Evolutionary conservation across 2,329 filamentous ascomycete genomes (phyloP), one percentile per base, ranked within the genome.

Genomic region (Monosporascus sp.): DNA sequence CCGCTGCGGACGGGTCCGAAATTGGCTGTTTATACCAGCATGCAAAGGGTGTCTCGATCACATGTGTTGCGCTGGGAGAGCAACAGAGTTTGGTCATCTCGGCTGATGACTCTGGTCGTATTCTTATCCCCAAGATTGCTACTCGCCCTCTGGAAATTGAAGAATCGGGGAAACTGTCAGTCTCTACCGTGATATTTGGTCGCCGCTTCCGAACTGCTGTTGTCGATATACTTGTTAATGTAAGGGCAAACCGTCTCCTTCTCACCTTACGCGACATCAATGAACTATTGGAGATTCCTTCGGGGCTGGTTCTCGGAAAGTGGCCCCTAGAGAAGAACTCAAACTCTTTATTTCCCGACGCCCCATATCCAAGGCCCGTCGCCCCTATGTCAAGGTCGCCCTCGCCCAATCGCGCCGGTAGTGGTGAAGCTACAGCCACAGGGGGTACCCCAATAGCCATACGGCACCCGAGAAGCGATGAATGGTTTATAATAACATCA

Each of bases 21-120:
- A 11, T 51, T 2, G 46, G 50, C 0, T 48, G 56, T 20, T 52
- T 68, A 6, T 68, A 62, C 47, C 47, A 52, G 9, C 66, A 68
- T 59, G 52, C 48, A 3, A 37, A 47, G 25, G 54, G 55, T 2
- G 51, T 59, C 25, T 57, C 53, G 6, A 55, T 69, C 6, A 49
- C 56, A 6, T 20, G 38, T 25, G 49, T 68, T 22, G 54, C 55
- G 1, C 55, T 60, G 14, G 52, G 53, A 17, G 54, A 63, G 41
- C 22, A 56, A 15, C 52, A 39, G 3, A 54, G 55, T 18, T 22
- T 64, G n/a, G 48, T 68, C 14, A 49, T 64, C 24, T 66, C 63
- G 24, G 65, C 62, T 3, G 65, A 69, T 56, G 57, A 63, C 20
- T 55, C 58, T 18, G 60, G 58, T 14, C 55, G 61, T 8, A 53